Evolutionary conservation across 164 flowering plant species (phyloP), one percentile per base, ranked within the genome.

Genomic region (Vitis riparia): DNA sequence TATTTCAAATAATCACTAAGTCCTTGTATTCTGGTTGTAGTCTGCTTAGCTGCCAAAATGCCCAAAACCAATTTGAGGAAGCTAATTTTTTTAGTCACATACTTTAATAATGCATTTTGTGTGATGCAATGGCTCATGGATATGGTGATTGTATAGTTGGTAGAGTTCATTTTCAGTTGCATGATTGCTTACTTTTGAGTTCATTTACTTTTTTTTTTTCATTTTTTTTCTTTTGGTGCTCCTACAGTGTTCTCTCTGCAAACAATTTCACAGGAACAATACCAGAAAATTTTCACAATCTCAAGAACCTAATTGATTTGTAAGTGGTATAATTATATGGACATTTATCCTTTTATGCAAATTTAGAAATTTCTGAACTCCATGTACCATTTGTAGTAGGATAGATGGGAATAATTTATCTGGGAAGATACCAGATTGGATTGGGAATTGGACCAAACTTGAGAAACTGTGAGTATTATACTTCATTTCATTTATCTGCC

Each of bases 391-490:
- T 69, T 86, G 83, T 91, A 93, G 99, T 80, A 73, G 88, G 73
- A 81, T 95, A 73, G 93, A 86, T 77, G 98, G 98, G 68, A 91
- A 37, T 74, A 17, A 27, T 11, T 62, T 93, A 29, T 78, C 91
- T 3, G 99, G 99, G 62, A 85, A 62, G 72, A 86, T 95, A 77
- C 99, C 99, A 47, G 85, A 83, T 68, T 83, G 90, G 65, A 88
- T 95, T 56, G 96, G 98, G 53, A 91, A 86, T 72, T 90, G 91
- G 98, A 82, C 83, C 48, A 66, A 67, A 13, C 63, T 94, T 55
- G 11, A 11, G 0, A 80, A 82, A 73, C 72, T 92, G 97, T 92
- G 75, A 86, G 94, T 80, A 62, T 9, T 60, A 8, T 29, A 0
- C 44, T 53, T 11, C 11, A 11, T 63, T 68, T n/a, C 14, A n/a